These are phyloP conservation scores for Pittosporum tobira DNA, from an alignment of 129 eudicot genomes.

Conservation along the genomic window DNA sequence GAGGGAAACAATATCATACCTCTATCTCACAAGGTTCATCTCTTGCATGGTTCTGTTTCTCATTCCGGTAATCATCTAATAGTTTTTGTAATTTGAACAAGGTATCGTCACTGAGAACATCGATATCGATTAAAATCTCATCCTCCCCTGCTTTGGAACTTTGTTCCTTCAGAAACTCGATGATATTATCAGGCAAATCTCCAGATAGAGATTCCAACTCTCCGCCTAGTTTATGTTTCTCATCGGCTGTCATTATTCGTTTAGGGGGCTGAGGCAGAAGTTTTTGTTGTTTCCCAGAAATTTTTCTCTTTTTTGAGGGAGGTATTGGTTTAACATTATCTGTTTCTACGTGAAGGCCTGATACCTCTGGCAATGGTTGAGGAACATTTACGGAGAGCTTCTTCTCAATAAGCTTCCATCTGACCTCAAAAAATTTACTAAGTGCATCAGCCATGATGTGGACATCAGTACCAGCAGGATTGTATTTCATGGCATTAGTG, in stretches of 20 bases:
- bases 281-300: slow-evolving; percentile 26
- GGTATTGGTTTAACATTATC: slow-evolving; percentile 36
- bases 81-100: slow-evolving; percentile 46
- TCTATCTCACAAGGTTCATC: slow-evolving; percentile 75
- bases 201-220: slow-evolving; percentile 43
- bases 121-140: slow-evolving; percentile 84
- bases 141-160: slow-evolving; percentile 52
- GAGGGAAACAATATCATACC: slow-evolving; percentile 23
- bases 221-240: slow-evolving; percentile 41
- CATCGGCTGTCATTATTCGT: slow-evolving; percentile 46
- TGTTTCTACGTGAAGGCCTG: slow-evolving; percentile 26
- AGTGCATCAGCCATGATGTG: slow-evolving; percentile 60
- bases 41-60: slow-evolving; percentile 32
- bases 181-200: slow-evolving; percentile 56
- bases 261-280: slow-evolving; percentile 35
- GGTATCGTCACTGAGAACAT: slow-evolving; percentile 49
- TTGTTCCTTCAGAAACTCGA: slow-evolving; percentile 48
- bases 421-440: slow-evolving; percentile 44
- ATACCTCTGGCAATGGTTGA: slow-evolving; percentile 10
- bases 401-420: slow-evolving; percentile 69
- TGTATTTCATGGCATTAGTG: slow-evolving; percentile 77
- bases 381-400: slow-evolving; percentile 31
- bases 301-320: slow-evolving; percentile 54
- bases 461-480: slow-evolving; percentile 63
- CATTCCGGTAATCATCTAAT: slow-evolving; percentile 46